phyloP scores from a whole-genome alignment of 768 basidiomycete species.

The Galerina marginata region DNA sequence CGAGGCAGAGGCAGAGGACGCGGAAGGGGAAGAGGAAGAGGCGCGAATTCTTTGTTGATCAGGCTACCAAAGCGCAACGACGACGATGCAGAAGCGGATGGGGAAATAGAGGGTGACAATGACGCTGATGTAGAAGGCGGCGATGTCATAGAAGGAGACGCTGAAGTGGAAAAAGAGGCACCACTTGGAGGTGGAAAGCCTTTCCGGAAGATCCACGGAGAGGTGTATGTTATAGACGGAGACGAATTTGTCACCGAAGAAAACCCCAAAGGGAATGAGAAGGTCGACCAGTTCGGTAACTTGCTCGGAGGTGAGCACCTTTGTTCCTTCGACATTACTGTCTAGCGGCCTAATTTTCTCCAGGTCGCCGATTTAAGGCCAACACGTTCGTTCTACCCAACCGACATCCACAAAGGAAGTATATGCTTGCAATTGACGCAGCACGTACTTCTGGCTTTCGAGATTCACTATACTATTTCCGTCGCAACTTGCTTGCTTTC shows the following conservation, averaged over 20 bases:
- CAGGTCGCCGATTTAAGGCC: constrained; percentile 89
- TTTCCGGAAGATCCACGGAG: constrained; percentile 75
- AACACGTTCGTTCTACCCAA: constrained; percentile 86
- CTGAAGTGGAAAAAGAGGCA: constrained; percentile 47
- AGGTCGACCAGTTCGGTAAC: constrained; percentile 87
- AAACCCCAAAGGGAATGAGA: constrained; percentile 87
- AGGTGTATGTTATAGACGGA: constrained; percentile 78
- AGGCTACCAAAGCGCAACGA: constrained; percentile 41
- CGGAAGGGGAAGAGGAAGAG: constrained; percentile 45
- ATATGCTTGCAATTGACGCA: constrained; percentile 97
- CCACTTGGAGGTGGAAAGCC: constrained; percentile 65
- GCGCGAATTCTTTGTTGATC: constrained; percentile 30
- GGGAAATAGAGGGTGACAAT: constrained; percentile 16
- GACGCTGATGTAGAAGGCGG: constrained; percentile 28
- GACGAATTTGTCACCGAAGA: constrained; percentile 89
- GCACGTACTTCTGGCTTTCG: constrained; percentile 95
- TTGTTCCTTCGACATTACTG: constrained; percentile 7
- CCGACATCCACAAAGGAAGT: constrained; percentile 82
- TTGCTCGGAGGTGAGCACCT: constrained; percentile 75
- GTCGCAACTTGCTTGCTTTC: constrained; percentile 86
- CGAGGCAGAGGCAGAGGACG: constrained; percentile 42
- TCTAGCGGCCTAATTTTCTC: background rate
- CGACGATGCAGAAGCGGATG: constrained; percentile 28
- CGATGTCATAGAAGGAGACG: constrained; percentile 43
- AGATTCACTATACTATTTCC: constrained; percentile 98